These are phyloP conservation scores for Hypomyces rosellus DNA, from an alignment of 2,329 filamentous ascomycete genomes.

Conservation along the genomic window DNA sequence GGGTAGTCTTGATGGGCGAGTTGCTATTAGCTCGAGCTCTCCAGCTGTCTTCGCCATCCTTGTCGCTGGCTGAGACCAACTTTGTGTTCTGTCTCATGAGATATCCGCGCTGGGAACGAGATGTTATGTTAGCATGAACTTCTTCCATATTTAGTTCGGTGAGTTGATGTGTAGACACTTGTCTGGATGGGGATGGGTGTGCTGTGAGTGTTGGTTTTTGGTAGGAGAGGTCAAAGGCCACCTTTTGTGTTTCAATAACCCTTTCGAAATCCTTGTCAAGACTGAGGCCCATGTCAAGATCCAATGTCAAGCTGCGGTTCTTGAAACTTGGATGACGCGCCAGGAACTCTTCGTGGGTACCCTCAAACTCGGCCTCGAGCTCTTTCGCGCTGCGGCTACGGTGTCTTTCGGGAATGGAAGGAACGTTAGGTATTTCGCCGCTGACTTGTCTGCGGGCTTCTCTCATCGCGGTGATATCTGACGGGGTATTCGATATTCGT, in stretches of 20 bases:
- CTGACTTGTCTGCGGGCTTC: constrained; percentile 81
- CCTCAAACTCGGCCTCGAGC: constrained; percentile 32
- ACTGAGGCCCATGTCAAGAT: constrained; percentile 77
- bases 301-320: constrained; percentile 74
- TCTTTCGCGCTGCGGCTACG: constrained; percentile 48
- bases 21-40: constrained; percentile 56
- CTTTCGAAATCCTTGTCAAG: constrained; percentile 90
- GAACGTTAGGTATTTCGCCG: constrained; percentile 57
- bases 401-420: constrained; percentile 56
- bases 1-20: constrained; percentile 62
- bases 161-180: constrained; percentile 34
- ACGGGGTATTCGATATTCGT: constrained; percentile 77
- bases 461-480: constrained; percentile 78
- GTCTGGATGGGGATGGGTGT: constrained; percentile 31
- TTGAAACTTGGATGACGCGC: constrained; percentile 68
- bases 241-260: constrained; percentile 96
- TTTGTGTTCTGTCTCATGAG: constrained; percentile 99
- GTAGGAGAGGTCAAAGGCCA: constrained; percentile 36
- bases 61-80: constrained; percentile 85
- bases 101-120: constrained; percentile 82
- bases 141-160: constrained; percentile 12
- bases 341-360: constrained; percentile 37
- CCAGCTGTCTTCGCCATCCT: constrained; percentile 51
- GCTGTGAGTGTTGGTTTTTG: constrained; percentile 16
- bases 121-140: constrained; percentile 56